Conservation (phyloP, 345 rosid genomes). For the Trapa incisa region DNA sequence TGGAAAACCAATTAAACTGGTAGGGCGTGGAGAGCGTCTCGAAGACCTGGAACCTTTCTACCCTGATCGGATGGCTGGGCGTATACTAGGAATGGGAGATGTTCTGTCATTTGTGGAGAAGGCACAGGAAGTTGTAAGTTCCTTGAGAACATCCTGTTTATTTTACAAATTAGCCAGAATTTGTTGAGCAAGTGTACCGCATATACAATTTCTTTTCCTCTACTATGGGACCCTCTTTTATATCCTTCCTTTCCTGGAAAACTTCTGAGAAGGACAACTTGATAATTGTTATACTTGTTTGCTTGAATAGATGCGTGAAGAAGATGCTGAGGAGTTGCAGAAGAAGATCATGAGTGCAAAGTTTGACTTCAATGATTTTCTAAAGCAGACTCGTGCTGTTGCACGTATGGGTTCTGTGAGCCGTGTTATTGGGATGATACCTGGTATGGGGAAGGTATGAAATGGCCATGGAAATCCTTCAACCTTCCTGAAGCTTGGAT, state of each 20-base stretch:
- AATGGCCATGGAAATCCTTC: conserved; percentile 2
- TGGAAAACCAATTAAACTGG: conserved; percentile 92
- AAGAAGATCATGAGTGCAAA: conserved; percentile 97
- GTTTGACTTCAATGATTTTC: conserved; percentile 92
- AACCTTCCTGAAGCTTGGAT: background rate
- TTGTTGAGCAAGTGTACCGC: background rate
- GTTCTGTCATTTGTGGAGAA: conserved; percentile 95
- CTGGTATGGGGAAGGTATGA: conserved; percentile 86
- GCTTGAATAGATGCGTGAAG: conserved; percentile 65
- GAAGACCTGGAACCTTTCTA: conserved; percentile 99
- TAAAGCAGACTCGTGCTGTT: conserved; percentile 89
- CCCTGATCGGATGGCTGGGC: conserved; percentile 95
- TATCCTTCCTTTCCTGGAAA: background rate
- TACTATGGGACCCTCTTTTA: background rate
- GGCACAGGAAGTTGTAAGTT: conserved; percentile 90
- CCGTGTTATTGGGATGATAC: conserved; percentile 92
- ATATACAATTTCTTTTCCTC: background rate
- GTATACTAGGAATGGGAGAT: conserved; percentile 97
- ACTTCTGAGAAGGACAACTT: background rate
- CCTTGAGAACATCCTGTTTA: conserved; percentile 6
- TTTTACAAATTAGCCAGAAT: background rate
- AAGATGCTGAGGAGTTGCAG: conserved; percentile 95
- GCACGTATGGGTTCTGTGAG: conserved; percentile 98
- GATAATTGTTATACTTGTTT: conserved; percentile 10
- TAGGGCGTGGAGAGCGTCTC: conserved; percentile 93